Conservation (phyloP, 768 basidiomycete species). For the Gloeophyllum trabeum region DNA sequence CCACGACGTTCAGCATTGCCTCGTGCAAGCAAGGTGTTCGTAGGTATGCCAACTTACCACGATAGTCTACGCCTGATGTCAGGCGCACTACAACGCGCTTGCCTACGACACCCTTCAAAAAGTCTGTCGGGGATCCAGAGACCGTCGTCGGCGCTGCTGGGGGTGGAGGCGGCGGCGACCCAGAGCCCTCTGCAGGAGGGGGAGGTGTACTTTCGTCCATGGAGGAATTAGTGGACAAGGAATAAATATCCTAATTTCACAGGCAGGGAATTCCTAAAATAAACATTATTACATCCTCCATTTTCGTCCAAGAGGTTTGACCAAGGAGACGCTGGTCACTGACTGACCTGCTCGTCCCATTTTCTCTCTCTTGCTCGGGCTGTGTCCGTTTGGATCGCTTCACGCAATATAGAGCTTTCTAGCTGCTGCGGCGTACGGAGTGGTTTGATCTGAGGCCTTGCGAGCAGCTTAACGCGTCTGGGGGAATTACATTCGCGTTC, state of each 20-base stretch:
- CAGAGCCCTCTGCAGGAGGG: slow-evolving; percentile 24
- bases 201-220: slow-evolving; percentile 20
- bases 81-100: slow-evolving; percentile 88
- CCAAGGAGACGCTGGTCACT: neutral
- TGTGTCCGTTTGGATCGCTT: too few relatives aligned
- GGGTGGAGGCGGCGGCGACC: slow-evolving; percentile 34
- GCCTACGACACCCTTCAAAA: slow-evolving; percentile 93
- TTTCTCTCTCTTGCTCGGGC: too few relatives aligned
- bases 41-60: slow-evolving; percentile 39
- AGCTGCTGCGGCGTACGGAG: neutral
- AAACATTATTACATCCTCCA: too few relatives aligned
- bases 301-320: too few relatives aligned
- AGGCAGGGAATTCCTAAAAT: too few relatives aligned
- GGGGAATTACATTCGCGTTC: neutral
- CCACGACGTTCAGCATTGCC: neutral
- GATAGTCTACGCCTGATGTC: slow-evolving; percentile 88
- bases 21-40: neutral
- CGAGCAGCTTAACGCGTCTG: neutral
- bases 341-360: neutral
- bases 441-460: neutral
- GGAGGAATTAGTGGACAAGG: neutral
- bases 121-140: slow-evolving; percentile 84
- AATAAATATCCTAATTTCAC: neutral
- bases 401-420: too few relatives aligned
- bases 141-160: slow-evolving; percentile 33